These are phyloP conservation scores for Macaranga tanarius DNA, from an alignment of 441 rosid genomes.

Conservation along the genomic window DNA sequence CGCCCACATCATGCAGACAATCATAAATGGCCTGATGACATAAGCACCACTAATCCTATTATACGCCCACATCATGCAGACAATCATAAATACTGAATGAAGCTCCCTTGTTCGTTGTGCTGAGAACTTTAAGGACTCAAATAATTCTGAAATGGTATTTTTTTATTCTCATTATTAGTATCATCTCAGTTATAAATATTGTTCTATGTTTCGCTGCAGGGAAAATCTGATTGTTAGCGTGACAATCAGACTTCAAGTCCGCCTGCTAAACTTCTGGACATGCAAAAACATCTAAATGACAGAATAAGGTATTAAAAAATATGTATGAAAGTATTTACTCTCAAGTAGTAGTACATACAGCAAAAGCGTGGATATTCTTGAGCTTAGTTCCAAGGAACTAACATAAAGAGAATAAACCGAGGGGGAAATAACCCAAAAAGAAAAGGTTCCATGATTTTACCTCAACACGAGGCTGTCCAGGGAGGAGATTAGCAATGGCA, in stretches of 20 bases:
- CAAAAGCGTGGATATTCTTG: not conserved
- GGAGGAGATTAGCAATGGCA: conserved; percentile 88
- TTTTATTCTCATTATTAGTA: not conserved
- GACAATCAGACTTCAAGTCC: not conserved
- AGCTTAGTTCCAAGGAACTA: conserved; percentile 1
- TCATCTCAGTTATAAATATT: not conserved
- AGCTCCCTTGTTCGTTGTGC: not conserved
- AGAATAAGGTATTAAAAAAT: not conserved
- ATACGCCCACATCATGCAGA: not conserved
- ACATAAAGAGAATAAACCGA: not conserved
- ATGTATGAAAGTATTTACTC: not conserved
- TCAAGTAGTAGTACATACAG: not conserved
- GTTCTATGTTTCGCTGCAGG: not conserved
- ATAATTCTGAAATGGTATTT: not conserved
- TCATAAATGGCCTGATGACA: not conserved
- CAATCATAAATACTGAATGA: not conserved
- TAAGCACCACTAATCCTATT: not conserved
- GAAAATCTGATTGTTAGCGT: not conserved
- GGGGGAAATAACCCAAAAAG: not conserved
- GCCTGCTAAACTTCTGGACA: not conserved
- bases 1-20: not conserved
- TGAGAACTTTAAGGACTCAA: not conserved
- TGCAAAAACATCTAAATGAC: not conserved
- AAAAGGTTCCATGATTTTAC: conserved; percentile 36
- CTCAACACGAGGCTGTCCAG: conserved; percentile 96